Evolutionary conservation across 2,329 filamentous ascomycete genomes (phyloP), one percentile per base, ranked within the genome.

Genomic region (Dactylellina drechsleri): DNA sequence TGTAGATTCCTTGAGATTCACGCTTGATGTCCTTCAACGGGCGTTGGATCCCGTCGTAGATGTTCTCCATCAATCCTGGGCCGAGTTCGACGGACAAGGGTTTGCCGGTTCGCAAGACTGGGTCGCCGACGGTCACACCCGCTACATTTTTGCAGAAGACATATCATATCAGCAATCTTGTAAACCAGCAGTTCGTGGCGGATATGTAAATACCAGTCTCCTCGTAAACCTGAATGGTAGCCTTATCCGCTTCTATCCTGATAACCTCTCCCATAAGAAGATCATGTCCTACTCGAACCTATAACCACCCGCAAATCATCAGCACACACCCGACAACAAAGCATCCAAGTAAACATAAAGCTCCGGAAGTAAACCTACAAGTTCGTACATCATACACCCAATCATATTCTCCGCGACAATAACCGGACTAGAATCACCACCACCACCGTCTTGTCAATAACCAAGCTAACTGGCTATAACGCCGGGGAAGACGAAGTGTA

Each of bases 381-480:
- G 87, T 85, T 99, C 95, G 89, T 98, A 97, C 95, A 99, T 99
- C 83, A 95, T 93, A 87, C 95, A 95, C 83, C 95, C 95, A 82
- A 94, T 92, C 93, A 99, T 97, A 84, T 97, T 90, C 86, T 98
- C 94, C 82, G 94, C 95, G 80, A 99, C 88, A 80, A 99, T 90
- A 86, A 99, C 95, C 81, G 95, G 95, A 79, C 92, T 90, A 78
- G n/a, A 36, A 23, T 60, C 62, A 76, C 59, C 58, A 45, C 41
- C 41, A 16, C 10, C 41, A 45, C 13, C 41, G n/a, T 57, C 74
- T 60, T 53, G 40, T 56, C 49, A 76, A 20, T 61, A 40, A 53
- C 60, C 43, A 49, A 52, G 70, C 60, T 66, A 28, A 7, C 26
- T 7, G 13, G n/a, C 41, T 15, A 45, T 45, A 45, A 13, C 41